Conservation (phyloP, 257 asterid genomes). For the Scutellaria minor region DNA sequence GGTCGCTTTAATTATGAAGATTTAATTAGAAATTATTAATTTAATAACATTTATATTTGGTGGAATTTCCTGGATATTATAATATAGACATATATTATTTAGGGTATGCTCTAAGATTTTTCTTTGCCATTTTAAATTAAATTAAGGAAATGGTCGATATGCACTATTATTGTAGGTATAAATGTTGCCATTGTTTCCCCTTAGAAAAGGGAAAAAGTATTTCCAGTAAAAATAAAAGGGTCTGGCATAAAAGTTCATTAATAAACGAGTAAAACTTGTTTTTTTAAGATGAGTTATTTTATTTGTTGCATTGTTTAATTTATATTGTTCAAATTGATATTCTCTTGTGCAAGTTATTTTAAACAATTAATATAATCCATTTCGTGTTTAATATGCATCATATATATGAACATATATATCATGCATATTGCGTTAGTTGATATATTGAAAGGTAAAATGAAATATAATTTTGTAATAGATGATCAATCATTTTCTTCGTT, state of each 20-base stretch:
- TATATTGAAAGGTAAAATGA: no score
- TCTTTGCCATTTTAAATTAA: background rate
- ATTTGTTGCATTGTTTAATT: background rate
- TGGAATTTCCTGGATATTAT: background rate
- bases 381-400: no score
- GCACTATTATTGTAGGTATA: background rate
- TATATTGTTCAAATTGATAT: background rate
- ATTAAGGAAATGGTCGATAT: background rate
- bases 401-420: no score
- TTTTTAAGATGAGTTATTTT: background rate
- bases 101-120: constrained; percentile 11
- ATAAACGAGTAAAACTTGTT: background rate
- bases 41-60: background rate
- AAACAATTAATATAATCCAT: no score
- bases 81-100: background rate
- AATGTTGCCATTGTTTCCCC: no score
- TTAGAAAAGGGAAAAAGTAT: background rate
- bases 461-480: no score
- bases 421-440: no score
- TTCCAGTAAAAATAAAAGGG: background rate
- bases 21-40: constrained; percentile 22
- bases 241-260: background rate
- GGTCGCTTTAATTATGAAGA: constrained; percentile 25
- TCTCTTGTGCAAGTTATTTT: no score
- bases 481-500: no score